Evolutionary conservation across 2,329 filamentous ascomycete genomes (phyloP), one percentile per base, ranked within the genome.

Genomic region (Zymoseptoria brevis): DNA sequence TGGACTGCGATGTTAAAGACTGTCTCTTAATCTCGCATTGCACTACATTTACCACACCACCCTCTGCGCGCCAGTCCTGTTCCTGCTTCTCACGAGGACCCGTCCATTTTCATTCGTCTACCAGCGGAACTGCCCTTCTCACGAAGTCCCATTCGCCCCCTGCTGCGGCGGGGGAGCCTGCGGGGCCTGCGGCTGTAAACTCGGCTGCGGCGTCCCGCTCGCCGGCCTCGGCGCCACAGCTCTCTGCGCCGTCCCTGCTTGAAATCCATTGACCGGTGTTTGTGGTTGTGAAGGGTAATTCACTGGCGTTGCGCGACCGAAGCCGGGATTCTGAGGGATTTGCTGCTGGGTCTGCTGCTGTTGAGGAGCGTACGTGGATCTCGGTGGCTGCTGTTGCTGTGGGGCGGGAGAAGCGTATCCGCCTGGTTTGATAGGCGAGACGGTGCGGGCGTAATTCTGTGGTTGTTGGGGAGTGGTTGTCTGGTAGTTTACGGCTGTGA

Each of bases 181-280:
- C 13, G 35, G 35, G n/a, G 35, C 2, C 13, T 16, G 35, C 35
- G 35, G 35, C 35, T 45, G 35, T 2, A 45, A 7, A 45, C 16
- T 16, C 35, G 66, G 66, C 56, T 67, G 65, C 54, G 67, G 67
- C n/a, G 66, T 69, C 49, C 58, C 60, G 57, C 64, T 68, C 51
- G 61, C 50, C 8, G 64, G 64, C 19, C 65, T 29, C 8, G 62
- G 61, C 4, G 60, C 62, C n/a, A 64, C 56, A 26, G 57, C 57
- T 41, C 56, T 59, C 16, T 60, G 55, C 19, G 57, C 60, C n/a
- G 58, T 58, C 22, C 57, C 56, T 13, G 61, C 57, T n/a, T 58
- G 56, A 21, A 61, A 65, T n/a, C 68, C 68, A 53, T 69, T 69
- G 56, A 69, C 65, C n/a, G 68, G 65, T 16, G 68, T 69, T 19